Evolutionary conservation across 306 rosid species (phyloP), one percentile per base, ranked within the genome.

Genomic region (Trifolium dubium): DNA sequence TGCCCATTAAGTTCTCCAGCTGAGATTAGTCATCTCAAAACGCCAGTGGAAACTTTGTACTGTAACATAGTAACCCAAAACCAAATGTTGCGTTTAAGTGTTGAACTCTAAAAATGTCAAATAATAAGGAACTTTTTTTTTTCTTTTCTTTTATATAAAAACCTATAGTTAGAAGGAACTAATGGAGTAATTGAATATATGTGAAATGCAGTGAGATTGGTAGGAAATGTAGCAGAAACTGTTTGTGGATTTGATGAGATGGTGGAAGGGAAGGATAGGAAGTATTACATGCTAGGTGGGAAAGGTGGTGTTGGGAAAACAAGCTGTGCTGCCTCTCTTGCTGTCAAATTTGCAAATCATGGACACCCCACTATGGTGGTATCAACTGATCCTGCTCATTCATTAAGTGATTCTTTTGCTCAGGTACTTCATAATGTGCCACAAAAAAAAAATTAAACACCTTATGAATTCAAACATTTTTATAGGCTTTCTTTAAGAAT

Each of bases 371-470:
- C 97, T 74, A 83, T 92, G 41, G 96, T 92, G 61, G 96, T 92
- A 46, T 92, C 97, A 51, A 92, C 97, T 67, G 97, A 92, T 76
- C 97, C 97, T 23, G 96, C 97, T 55, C 97, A 92, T 77, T 92
- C 97, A 65, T 88, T 92, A 76, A 92, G 97, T 72, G 97, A 92
- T 82, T 92, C 97, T 29, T 92, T 92, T 84, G 93, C 90, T n/a
- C 97, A 89, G 97, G 93, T 66, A 39, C 2, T 32, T 31, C 13
- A 31, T 59, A 59, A 30, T 59, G 64, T 28, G 31, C 6, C 17
- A 59, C 19, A 59, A 59, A 31, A 11, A 13, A 14, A 59, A n/a
- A n/a, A n/a, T n/a, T 2, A 14, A 14, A n/a, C 10, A 50, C 10
- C 13, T 7, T 58, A 13, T 13, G 10, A 30, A 59, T 14, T 59